A percentile compares a stretch with the other conserved stretches of the same genome.
Evolutionary conservation across 2,329 filamentous ascomycete genomes (phyloP).

Genomic region (Trichocomaceae sp.): DNA sequence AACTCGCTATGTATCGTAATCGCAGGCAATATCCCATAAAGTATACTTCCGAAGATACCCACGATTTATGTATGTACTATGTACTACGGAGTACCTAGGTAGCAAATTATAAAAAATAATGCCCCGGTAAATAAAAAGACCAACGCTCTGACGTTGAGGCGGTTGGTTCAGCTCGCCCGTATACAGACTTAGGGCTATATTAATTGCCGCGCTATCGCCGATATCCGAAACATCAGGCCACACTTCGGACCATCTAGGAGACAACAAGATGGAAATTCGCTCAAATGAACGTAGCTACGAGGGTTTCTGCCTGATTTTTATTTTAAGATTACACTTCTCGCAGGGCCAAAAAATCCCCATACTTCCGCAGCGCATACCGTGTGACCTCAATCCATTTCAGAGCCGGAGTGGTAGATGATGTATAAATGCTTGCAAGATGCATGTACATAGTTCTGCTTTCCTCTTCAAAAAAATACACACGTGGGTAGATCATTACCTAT

Average conservation of each 20-base stretch:
- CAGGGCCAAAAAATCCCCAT: neutral
- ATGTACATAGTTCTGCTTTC: neutral
- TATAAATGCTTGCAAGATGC: slow-evolving; percentile 6
- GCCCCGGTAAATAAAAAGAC: neutral
- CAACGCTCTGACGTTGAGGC: neutral
- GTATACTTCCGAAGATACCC: too few relatives aligned
- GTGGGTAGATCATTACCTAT: too few relatives aligned
- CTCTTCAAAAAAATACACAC: neutral
- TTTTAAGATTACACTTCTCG: neutral
- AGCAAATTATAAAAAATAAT: too few relatives aligned
- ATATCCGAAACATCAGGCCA: slow-evolving; percentile 14
- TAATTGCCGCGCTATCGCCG: slow-evolving; percentile 12
- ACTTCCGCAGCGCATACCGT: neutral
- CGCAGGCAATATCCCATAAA: too few relatives aligned
- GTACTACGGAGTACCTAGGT: too few relatives aligned
- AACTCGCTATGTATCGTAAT: neutral
- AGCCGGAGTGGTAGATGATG: neutral
- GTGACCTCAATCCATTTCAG: neutral
- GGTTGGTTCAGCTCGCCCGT: too few relatives aligned
- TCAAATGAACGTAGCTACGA: neutral
- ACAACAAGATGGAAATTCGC: neutral
- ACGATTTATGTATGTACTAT: too few relatives aligned
- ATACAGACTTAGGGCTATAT: neutral
- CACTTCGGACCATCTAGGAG: neutral
- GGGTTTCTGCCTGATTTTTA: neutral